Evolutionary conservation across 2,329 filamentous ascomycete species (phyloP).

Genomic region (Elsinoe arachidis): DNA sequence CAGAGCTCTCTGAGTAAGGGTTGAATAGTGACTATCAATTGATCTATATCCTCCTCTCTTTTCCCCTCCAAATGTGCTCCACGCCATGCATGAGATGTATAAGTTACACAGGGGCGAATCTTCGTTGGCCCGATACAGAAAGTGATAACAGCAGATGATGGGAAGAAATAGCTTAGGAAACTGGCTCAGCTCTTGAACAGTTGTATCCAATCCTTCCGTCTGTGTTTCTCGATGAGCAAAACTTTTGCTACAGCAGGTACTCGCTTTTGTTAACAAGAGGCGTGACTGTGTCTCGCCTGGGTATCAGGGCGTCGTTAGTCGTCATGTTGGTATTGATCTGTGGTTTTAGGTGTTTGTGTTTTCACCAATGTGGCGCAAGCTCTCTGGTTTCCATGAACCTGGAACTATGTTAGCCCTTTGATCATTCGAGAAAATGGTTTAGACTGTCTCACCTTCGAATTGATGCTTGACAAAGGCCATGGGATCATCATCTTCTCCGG

Average conservation of each 20-base stretch:
- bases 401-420: conserved; percentile 10
- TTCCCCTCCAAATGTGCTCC: not conserved
- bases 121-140: not conserved
- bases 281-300: not conserved
- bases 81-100: not conserved
- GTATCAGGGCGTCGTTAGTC: conserved; percentile 7
- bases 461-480: conserved; percentile 98
- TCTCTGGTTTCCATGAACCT: conserved; percentile 72
- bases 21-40: not conserved
- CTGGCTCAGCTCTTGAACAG: conserved; percentile 10
- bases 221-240: not conserved
- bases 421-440: not conserved
- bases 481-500: conserved; percentile 77
- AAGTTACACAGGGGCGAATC: not conserved
- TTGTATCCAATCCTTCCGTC: conserved; percentile 3
- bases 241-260: not conserved
- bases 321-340: not conserved
- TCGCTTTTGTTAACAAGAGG: not conserved
- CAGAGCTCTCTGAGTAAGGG: no score
- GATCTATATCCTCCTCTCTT: not conserved
- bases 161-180: not conserved
- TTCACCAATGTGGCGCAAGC: conserved; percentile 58
- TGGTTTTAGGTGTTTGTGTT: conserved; percentile 11
- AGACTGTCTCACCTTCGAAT: conserved; percentile 68
- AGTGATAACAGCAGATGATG: not conserved